Evolutionary conservation across 192 early-diverging fungal species (phyloP).

Genomic region (Anaeromyces robustus): DNA sequence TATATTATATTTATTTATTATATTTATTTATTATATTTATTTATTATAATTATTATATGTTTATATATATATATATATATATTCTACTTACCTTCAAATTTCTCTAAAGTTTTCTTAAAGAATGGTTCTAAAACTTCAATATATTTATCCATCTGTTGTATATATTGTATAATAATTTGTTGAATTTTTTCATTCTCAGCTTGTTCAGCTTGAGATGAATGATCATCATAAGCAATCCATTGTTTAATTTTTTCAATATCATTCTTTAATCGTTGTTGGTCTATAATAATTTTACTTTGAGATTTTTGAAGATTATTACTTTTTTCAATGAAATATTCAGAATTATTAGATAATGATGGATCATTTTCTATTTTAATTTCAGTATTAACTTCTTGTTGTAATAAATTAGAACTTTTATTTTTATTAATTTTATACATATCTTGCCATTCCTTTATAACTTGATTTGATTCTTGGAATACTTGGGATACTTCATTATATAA

Average conservation of each 20-base stretch:
- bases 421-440: not conserved
- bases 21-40: no score
- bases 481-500: not conserved
- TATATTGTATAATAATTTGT: not conserved
- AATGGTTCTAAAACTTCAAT: not conserved
- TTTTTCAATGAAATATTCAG: not conserved
- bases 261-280: not conserved
- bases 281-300: not conserved
- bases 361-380: not conserved
- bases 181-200: not conserved
- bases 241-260: not conserved
- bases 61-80: not conserved
- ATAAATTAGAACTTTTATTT: not conserved
- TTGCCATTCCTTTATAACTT: not conserved
- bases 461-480: not conserved
- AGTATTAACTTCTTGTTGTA: not conserved
- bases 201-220: not conserved
- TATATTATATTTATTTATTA: no score
- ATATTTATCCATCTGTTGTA: not conserved
- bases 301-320: not conserved
- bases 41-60: no score
- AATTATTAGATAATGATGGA: not conserved
- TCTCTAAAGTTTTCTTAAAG: not conserved
- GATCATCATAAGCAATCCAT: not conserved
- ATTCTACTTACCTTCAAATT: not conserved